A percentile compares a stretch with the other conserved stretches of the same genome.
These are phyloP conservation scores for Pseudocercospora fijiensis DNA, from an alignment of 2,329 filamentous ascomycete genomes.

Conservation along the genomic window DNA sequence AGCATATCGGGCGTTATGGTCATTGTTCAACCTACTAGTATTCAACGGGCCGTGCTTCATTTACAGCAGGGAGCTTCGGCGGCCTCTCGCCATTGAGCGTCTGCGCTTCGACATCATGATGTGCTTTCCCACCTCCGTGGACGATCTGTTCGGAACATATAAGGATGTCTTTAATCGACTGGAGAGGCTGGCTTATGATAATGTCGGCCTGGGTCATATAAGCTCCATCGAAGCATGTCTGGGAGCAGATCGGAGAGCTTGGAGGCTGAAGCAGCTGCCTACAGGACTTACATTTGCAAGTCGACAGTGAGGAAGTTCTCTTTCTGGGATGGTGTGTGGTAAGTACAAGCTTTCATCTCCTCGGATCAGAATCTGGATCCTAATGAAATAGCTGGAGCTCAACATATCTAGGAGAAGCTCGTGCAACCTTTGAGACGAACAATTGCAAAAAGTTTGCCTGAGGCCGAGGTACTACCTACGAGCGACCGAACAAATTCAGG, in stretches of 20 bases:
- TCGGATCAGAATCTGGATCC: not conserved
- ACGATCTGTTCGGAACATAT: constrained; percentile 23
- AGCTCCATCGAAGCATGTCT: constrained; percentile 19
- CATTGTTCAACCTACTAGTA: constrained; percentile 15
- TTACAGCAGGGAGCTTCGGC: constrained; percentile 3
- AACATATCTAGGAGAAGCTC: not conserved
- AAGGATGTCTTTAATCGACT: constrained; percentile 21
- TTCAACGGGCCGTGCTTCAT: constrained; percentile 17
- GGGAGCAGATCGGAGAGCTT: constrained; percentile 18
- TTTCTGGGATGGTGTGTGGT: not conserved
- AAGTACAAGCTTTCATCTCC: not conserved
- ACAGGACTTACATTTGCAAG: constrained; percentile 17
- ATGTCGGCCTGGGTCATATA: constrained; percentile 21
- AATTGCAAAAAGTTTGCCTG: not conserved
- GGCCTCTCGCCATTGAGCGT: constrained; percentile 12
- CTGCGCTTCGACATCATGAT: constrained; percentile 19
- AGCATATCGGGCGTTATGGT: constrained; percentile 22
- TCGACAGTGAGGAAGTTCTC: constrained; percentile 2
- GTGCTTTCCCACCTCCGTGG: constrained; percentile 19
- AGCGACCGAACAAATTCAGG: no score
- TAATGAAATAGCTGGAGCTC: not conserved
- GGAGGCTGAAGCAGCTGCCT: constrained; percentile 19
- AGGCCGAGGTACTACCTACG: not conserved
- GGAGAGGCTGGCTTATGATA: constrained; percentile 22
- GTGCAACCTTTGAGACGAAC: not conserved